These are phyloP conservation scores for Coemansia sp. DNA, from an alignment of 192 early-diverging fungal genomes.

Conservation along the genomic window DNA sequence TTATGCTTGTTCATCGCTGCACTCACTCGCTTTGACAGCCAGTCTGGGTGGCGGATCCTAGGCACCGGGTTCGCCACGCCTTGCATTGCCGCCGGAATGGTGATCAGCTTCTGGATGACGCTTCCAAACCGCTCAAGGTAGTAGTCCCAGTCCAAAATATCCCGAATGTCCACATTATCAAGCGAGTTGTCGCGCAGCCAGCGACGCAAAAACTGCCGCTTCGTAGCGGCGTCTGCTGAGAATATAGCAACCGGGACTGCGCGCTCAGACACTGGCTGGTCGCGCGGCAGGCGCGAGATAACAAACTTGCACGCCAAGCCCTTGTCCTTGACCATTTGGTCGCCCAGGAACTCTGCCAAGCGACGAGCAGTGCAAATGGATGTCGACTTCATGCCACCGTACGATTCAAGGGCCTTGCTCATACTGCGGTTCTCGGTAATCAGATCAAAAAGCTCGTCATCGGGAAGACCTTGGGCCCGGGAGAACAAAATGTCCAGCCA, in stretches of 20 bases:
- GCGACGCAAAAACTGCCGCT: constrained; percentile 82
- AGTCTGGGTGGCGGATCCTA: constrained; percentile 91
- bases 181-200: constrained; percentile 88
- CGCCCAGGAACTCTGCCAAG: constrained; percentile 95
- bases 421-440: constrained; percentile 98
- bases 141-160: constrained; percentile 96
- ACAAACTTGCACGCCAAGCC: constrained; percentile 95
- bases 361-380: constrained; percentile 93
- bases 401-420: constrained; percentile 93
- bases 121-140: constrained; percentile 94
- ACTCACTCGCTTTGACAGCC: constrained; percentile 83
- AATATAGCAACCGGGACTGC: constrained; percentile 97
- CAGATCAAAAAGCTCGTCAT: constrained; percentile 90
- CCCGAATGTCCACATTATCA: constrained; percentile 81
- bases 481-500: constrained; percentile 95
- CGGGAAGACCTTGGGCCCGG: constrained; percentile 76
- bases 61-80: constrained; percentile 91
- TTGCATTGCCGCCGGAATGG: constrained; percentile 98
- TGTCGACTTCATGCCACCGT: constrained; percentile 92
- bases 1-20: constrained; percentile 78
- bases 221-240: constrained; percentile 74
- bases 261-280: constrained; percentile 87
- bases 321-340: constrained; percentile 98
- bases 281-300: constrained; percentile 81
- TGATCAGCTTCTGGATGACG: constrained; percentile 96